Conservation (phyloP, 177 flowering plant species). For the Vitis hybrid region DNA sequence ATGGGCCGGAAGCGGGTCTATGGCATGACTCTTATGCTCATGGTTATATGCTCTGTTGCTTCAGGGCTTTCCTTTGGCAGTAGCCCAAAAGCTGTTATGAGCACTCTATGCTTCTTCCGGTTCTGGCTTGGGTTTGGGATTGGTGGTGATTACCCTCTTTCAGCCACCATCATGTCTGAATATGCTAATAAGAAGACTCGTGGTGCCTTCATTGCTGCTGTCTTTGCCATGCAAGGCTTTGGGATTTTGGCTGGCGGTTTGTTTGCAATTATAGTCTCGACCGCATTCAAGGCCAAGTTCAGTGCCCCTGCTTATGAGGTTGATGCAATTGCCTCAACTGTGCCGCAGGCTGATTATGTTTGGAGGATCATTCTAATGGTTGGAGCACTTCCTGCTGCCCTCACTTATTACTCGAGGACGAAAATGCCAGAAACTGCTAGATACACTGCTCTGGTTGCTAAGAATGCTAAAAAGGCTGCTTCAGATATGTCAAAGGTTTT, state of each 20-base stretch:
- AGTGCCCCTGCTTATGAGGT: constrained; percentile 36
- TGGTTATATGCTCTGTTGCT: constrained; percentile 49
- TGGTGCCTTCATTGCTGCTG: constrained; percentile 62
- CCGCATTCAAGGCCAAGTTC: constrained; percentile 35
- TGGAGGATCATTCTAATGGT: constrained; percentile 59
- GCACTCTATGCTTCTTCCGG: constrained; percentile 63
- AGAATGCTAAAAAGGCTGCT: constrained; percentile 46
- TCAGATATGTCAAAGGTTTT: constrained; percentile 55
- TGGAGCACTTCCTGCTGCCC: constrained; percentile 54
- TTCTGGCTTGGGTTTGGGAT: constrained; percentile 72
- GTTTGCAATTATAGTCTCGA: constrained; percentile 39
- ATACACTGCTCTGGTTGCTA: constrained; percentile 62
- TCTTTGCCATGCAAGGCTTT: constrained; percentile 66
- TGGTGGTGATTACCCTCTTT: constrained; percentile 64
- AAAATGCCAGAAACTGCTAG: constrained; percentile 72
- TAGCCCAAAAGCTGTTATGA: constrained; percentile 40
- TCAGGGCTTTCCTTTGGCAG: constrained; percentile 57
- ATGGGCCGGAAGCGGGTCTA: constrained; percentile 56
- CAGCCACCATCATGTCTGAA: constrained; percentile 66
- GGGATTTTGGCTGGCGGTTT: constrained; percentile 57
- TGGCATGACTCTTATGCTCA: constrained; percentile 55
- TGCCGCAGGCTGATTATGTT: constrained; percentile 47
- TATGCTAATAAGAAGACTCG: constrained; percentile 65
- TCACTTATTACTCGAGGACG: constrained; percentile 57
- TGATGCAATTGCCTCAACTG: constrained; percentile 38